phyloP scores from a whole-genome alignment of 345 rosid genomes.

The Geranium brycei region DNA sequence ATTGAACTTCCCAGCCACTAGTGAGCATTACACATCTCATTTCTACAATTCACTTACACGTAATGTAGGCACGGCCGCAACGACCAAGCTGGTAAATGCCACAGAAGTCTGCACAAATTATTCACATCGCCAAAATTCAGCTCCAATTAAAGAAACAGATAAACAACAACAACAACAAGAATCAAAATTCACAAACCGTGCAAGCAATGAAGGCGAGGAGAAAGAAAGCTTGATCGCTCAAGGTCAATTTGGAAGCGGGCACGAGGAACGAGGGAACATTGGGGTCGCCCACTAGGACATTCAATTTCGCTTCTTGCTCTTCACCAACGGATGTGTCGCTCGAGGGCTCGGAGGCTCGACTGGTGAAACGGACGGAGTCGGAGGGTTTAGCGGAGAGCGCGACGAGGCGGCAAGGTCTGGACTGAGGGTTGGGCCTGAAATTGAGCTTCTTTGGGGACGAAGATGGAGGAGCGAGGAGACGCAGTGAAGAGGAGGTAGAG shows the following conservation, averaged over 20 bases:
- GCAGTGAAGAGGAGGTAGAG: not conserved
- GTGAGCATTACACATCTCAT: not conserved
- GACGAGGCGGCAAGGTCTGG: not conserved
- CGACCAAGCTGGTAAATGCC: conserved; percentile 65
- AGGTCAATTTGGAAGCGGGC: conserved; percentile 35
- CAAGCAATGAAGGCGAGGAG: conserved; percentile 67
- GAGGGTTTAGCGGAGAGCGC: not conserved
- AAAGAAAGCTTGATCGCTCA: conserved; percentile 60
- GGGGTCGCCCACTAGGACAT: conserved; percentile 37
- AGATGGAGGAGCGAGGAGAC: not conserved
- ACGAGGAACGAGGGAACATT: conserved; percentile 29
- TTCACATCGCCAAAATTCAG: not conserved
- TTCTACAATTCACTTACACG: conserved; percentile 34
- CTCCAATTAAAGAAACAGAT: not conserved
- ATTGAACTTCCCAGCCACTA: no score
- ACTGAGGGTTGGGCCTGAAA: not conserved
- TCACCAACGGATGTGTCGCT: not conserved
- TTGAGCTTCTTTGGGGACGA: not conserved
- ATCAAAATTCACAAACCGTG: conserved; percentile 36
- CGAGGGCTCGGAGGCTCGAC: not conserved
- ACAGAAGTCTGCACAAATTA: conserved; percentile 53
- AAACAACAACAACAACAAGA: not conserved
- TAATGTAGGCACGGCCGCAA: conserved; percentile 74
- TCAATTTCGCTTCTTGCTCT: conserved; percentile 14
- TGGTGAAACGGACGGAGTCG: not conserved